phyloP scores from a whole-genome alignment of 805 yeast genomes.

The Ogataea zsoltii region DNA sequence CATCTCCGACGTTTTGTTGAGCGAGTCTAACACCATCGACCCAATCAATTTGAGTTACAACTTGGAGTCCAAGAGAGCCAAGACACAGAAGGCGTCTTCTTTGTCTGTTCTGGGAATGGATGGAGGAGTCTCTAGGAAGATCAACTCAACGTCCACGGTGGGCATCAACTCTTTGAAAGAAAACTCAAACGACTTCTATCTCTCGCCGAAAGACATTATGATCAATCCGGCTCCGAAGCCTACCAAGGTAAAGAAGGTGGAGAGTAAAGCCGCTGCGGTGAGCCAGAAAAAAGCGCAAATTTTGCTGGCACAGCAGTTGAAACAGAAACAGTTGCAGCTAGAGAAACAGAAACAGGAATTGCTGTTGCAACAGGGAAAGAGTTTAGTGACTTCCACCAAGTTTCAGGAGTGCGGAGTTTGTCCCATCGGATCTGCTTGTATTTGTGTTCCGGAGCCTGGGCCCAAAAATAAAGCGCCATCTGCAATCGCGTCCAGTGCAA shows the following conservation, averaged over 20 bases:
- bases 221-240: constrained; percentile 17
- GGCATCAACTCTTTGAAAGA: constrained; percentile 12
- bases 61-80: constrained; percentile 33
- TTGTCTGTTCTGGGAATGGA: constrained; percentile 3
- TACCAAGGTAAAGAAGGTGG: constrained; percentile 17
- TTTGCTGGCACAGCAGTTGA: constrained; percentile 23
- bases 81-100: constrained; percentile 11
- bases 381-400: neutral
- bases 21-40: constrained; percentile 30
- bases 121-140: constrained; percentile 1
- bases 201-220: constrained; percentile 31
- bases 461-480: neutral
- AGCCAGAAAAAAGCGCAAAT: constrained; percentile 24
- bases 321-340: constrained; percentile 19
- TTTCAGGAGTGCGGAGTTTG: constrained; percentile 13
- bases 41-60: constrained; percentile 35
- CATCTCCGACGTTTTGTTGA: constrained; percentile 6
- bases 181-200: constrained; percentile 8
- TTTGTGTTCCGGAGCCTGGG: neutral
- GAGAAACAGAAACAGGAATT: constrained; percentile 19
- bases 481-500: constrained; percentile 2
- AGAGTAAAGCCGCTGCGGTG: constrained; percentile 21
- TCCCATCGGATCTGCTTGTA: constrained; percentile 4
- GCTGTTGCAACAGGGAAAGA: constrained; percentile 4
- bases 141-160: constrained; percentile 5